Evolutionary conservation across 345 rosid species (phyloP).

Genomic region (Eucalyptus cloeziana): DNA sequence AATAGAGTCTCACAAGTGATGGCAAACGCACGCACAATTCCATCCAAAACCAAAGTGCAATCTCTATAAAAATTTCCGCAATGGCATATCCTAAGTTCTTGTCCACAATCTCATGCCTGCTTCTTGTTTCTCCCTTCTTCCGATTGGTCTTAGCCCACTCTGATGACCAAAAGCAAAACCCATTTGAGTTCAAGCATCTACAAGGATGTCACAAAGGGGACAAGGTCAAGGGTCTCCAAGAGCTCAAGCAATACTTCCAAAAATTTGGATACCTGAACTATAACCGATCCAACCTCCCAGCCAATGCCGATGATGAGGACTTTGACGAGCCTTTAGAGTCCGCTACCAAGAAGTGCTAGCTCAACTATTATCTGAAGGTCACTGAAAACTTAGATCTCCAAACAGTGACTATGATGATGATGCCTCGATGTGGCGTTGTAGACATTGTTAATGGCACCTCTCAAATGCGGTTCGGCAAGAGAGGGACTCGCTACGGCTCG

Average conservation of each 20-base stretch:
- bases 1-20: neutral
- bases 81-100: neutral
- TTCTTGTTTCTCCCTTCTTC: neutral
- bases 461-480: neutral
- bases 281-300: neutral
- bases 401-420: slow-evolving; percentile 1
- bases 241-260: slow-evolving; percentile 11
- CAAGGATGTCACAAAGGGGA: slow-evolving; percentile 19
- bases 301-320: neutral
- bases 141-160: neutral
- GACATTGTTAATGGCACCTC: slow-evolving; percentile 15
- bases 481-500: neutral
- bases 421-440: slow-evolving; percentile 14
- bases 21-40: neutral
- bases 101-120: neutral
- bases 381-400: neutral
- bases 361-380: neutral
- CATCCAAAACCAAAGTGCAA: neutral
- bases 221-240: slow-evolving; percentile 2
- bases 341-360: slow-evolving; percentile 14
- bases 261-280: slow-evolving; percentile 3
- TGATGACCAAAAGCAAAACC: neutral
- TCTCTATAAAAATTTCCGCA: neutral
- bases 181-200: slow-evolving; percentile 9
- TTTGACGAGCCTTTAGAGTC: slow-evolving; percentile 11